These are phyloP conservation scores for Aureobasidium leucospermi DNA, from an alignment of 2,329 filamentous ascomycete genomes.

Conservation along the genomic window DNA sequence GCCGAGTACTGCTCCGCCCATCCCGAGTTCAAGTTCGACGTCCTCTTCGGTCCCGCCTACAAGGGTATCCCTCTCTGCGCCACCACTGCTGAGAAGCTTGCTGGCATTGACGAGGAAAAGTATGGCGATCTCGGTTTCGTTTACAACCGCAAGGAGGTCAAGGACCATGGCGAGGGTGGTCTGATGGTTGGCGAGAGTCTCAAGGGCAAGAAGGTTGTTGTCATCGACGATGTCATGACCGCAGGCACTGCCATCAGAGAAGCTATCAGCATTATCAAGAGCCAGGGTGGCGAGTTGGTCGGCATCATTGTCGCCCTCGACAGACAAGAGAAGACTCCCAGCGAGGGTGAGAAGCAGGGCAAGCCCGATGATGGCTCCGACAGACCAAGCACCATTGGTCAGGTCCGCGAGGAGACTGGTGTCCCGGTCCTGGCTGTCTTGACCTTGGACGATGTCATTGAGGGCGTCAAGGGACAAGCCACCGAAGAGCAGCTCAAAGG, in stretches of 20 bases:
- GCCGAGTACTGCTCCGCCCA: conserved; percentile 47
- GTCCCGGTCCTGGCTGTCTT: conserved; percentile 80
- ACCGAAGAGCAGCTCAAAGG: conserved; percentile 42
- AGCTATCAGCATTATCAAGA: conserved; percentile 80
- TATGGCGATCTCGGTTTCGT: conserved; percentile 71
- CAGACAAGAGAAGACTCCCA: conserved; percentile 72
- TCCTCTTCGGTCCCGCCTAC: conserved; percentile 91
- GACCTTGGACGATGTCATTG: conserved; percentile 70
- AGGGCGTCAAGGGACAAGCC: conserved; percentile 37
- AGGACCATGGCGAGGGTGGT: conserved; percentile 92
- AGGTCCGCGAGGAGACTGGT: conserved; percentile 73
- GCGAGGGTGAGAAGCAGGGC: conserved; percentile 33
- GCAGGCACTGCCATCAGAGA: conserved; percentile 91
- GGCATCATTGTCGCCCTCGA: conserved; percentile 87
- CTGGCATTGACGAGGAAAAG: conserved; percentile 56
- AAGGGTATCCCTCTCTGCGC: conserved; percentile 92
- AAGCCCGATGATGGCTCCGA: conserved; percentile 57
- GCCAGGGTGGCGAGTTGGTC: conserved; percentile 74
- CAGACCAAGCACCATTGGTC: conserved; percentile 74
- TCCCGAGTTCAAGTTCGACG: conserved; percentile 58
- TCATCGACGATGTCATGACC: conserved; percentile 95
- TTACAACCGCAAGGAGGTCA: conserved; percentile 94
- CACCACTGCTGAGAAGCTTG: conserved; percentile 67
- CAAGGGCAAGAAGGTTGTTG: conserved; percentile 76
- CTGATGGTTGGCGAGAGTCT: conserved; percentile 82